These are phyloP conservation scores for Yarrowia galli DNA, from an alignment of 1,139 yeast genomes.

Conservation along the genomic window DNA sequence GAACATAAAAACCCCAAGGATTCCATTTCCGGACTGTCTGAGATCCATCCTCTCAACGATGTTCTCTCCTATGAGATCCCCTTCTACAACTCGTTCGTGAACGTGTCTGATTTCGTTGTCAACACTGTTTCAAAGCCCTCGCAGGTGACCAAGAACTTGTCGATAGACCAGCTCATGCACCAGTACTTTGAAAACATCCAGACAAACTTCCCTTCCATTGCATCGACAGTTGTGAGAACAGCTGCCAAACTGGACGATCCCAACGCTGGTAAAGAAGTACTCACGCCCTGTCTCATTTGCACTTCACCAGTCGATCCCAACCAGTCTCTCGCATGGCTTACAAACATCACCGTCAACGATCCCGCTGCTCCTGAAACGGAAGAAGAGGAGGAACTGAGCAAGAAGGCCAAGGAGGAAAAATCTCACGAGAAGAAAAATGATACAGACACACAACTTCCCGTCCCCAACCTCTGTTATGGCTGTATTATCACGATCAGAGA, in stretches of 20 bases:
- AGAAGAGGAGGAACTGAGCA: slow-evolving; percentile 39
- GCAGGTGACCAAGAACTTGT: slow-evolving; percentile 65
- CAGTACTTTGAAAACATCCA: slow-evolving; percentile 79
- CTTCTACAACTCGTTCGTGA: slow-evolving; percentile 58
- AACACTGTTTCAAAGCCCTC: slow-evolving; percentile 44
- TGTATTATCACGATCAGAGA: slow-evolving; percentile 65
- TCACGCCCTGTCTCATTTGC: slow-evolving; percentile 24
- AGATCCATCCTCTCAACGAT: slow-evolving; percentile 77
- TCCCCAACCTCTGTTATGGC: slow-evolving; percentile 70
- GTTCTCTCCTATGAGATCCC: slow-evolving; percentile 70
- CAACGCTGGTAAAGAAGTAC: slow-evolving; percentile 35
- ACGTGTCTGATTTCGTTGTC: slow-evolving; percentile 46
- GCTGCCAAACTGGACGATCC: slow-evolving; percentile 77
- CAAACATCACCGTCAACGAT: slow-evolving; percentile 71
- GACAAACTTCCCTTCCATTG: slow-evolving; percentile 85
- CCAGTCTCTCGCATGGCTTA: slow-evolving; percentile 73
- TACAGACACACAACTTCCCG: neutral
- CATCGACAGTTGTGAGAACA: slow-evolving; percentile 90
- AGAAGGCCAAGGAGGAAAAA: neutral
- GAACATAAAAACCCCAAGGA: slow-evolving; percentile 49
- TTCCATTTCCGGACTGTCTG: slow-evolving; percentile 44
- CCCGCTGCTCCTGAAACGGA: slow-evolving; percentile 52
- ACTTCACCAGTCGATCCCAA: slow-evolving; percentile 45
- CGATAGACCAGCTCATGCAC: slow-evolving; percentile 78
- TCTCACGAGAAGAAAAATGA: neutral